Evolutionary conservation across 164 flowering plant genomes (phyloP).

Genomic region (Dillenia turbinata): DNA sequence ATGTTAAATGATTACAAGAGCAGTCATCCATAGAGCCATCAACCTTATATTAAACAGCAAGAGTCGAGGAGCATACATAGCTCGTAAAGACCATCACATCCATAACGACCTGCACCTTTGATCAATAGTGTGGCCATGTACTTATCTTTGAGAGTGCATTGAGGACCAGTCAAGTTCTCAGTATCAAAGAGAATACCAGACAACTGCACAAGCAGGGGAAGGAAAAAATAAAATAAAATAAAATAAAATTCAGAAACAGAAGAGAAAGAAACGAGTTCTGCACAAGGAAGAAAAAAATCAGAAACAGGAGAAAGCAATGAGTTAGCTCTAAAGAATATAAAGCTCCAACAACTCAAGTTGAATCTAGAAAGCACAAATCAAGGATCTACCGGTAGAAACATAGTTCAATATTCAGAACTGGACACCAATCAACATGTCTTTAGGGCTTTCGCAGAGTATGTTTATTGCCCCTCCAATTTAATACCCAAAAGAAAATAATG

Average conservation of each 20-base stretch:
- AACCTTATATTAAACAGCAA: not conserved
- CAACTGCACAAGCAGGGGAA: conserved; percentile 33
- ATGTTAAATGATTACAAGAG: conserved; percentile 1
- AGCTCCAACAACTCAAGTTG: too few species aligned
- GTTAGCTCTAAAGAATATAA: too few species aligned
- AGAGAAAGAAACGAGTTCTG: conserved; percentile 17
- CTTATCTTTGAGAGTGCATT: conserved; percentile 52
- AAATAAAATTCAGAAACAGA: not conserved
- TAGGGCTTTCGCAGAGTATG: too few species aligned
- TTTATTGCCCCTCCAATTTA: too few species aligned
- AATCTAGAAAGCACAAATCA: too few species aligned
- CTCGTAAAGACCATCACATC: conserved; percentile 61
- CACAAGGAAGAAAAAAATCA: conserved; percentile 8
- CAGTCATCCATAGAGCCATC: not conserved
- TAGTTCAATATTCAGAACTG: too few species aligned
- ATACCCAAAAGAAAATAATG: too few species aligned
- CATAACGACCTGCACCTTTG: conserved; percentile 70
- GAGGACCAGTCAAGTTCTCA: conserved; percentile 38
- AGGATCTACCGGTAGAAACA: too few species aligned
- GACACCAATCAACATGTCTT: too few species aligned
- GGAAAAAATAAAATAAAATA: not conserved
- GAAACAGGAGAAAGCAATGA: not conserved
- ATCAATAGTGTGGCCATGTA: conserved; percentile 65
- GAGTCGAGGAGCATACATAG: conserved; percentile 33
- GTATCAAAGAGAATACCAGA: conserved; percentile 69